Conservation (phyloP, 2,329 filamentous ascomycete genomes). For the Alternaria infectoria region DNA sequence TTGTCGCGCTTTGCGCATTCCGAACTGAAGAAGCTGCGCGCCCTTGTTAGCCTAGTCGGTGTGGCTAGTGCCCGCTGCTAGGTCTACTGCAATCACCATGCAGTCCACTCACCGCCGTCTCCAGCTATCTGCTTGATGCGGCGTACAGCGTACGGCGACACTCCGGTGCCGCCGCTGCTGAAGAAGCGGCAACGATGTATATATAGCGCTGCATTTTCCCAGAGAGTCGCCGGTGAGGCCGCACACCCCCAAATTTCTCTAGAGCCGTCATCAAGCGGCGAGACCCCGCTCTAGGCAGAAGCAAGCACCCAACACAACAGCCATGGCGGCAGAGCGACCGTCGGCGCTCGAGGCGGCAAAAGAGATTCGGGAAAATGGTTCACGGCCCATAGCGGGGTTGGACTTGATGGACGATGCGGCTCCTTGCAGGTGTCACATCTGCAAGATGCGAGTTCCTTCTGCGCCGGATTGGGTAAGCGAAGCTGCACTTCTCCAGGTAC, state of each 20-base stretch:
- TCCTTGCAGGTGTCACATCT: neutral
- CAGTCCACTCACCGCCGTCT: slow-evolving; percentile 15
- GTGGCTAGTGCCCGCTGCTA: slow-evolving; percentile 15
- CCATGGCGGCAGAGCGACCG: neutral
- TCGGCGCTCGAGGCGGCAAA: slow-evolving; percentile 1
- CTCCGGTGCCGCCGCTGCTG: neutral
- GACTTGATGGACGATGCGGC: neutral
- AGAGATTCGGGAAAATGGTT: neutral
- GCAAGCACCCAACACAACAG: slow-evolving; percentile 3
- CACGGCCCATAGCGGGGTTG: neutral
- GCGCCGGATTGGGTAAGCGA: slow-evolving; percentile 3
- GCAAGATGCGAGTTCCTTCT: neutral
- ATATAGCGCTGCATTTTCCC: slow-evolving; percentile 1
- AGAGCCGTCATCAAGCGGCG: neutral
- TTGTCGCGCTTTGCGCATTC: neutral
- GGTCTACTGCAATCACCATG: slow-evolving; percentile 9
- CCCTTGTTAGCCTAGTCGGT: slow-evolving; percentile 4
- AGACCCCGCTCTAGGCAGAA: slow-evolving; percentile 10
- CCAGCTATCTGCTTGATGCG: neutral
- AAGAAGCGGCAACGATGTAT: neutral
- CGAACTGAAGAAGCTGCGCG: slow-evolving; percentile 7
- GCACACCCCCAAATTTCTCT: neutral
- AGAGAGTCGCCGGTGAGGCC: slow-evolving; percentile 2
- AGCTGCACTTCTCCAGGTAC: neutral
- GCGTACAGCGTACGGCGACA: neutral